Evolutionary conservation across 2,329 filamentous ascomycete genomes (phyloP).

Genomic region (Hymenoscyphus linearis): DNA sequence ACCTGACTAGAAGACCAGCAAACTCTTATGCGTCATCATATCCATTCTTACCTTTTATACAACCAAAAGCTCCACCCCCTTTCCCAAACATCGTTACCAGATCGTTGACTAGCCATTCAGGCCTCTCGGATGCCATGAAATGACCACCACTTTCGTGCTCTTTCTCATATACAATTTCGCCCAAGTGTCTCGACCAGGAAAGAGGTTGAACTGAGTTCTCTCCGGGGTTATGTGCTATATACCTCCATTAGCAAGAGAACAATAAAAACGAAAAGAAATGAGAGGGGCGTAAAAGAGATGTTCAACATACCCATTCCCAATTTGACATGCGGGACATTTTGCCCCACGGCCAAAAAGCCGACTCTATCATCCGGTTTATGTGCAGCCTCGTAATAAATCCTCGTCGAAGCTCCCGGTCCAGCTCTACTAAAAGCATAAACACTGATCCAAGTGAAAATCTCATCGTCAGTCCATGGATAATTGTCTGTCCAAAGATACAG

Average conservation of each 20-base stretch:
- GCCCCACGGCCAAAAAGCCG: constrained; percentile 27
- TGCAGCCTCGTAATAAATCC: constrained; percentile 67
- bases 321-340: constrained; percentile 27
- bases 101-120: constrained; percentile 47
- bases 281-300: background rate
- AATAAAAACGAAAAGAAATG: background rate
- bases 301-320: constrained; percentile 41
- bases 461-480: constrained; percentile 71
- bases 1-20: background rate
- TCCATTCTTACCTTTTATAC: constrained; percentile 25
- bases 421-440: constrained; percentile 68
- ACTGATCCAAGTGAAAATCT: constrained; percentile 68
- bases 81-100: constrained; percentile 54
- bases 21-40: constrained; percentile 19
- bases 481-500: constrained; percentile 69
- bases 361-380: constrained; percentile 34
- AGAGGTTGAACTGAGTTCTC: constrained; percentile 51
- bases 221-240: constrained; percentile 46
- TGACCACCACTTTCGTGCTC: constrained; percentile 40
- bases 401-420: constrained; percentile 59
- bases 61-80: constrained; percentile 39
- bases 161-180: constrained; percentile 53
- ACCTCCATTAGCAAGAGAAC: background rate
- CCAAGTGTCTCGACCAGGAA: constrained; percentile 54
- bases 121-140: constrained; percentile 56